Base-by-base conservation (phyloP, 106 monocot species). In the Xerophyta viscosa region DNA sequence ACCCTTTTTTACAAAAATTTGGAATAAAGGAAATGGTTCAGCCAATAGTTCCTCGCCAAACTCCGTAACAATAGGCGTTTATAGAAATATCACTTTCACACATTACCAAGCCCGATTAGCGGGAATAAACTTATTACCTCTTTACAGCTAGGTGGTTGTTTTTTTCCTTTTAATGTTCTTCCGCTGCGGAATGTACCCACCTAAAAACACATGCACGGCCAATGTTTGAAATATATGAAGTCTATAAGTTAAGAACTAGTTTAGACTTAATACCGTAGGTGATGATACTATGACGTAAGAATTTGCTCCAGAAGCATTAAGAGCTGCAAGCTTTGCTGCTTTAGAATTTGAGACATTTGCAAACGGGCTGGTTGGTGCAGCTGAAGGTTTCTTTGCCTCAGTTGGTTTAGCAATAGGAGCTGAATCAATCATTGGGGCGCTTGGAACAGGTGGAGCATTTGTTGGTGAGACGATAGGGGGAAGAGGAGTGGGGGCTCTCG, bases 81-180 rank as follows among this genome's bases (percentile, higher is more conserved):
- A 12, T 39, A 39, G 3, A 39, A 39, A 39, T 39, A 39, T 39
- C 15, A 15, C 13, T 15, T 46, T 19, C 20, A 7, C 20, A 19
- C 18, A 7, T 2, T 14, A 44, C 6, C 19, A 2, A 46, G 20
- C 20, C 1, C 46, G 19, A 1, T 7, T 2, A 46, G 46, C 7
- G 18, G 20, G 18, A 53, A 21, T 61, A 17, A 46, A 14, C 7
- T 8, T 7, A 10, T 66, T 69, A 92, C 92, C 87, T 77, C 74
- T 72, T 87, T 83, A 66, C 87, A 92, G 42, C 56, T 72, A 9
- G 92, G 79, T 63, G 79, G 83, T 58, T 76, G 75, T 54, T 66
- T 87, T 49, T 80, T 72, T 18, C 87, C 87, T 61, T 80, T 83
- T 21, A 76, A 31, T 20, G 76, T 77, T 68, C 71, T 78, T 46